Evolutionary conservation across 306 rosid genomes (phyloP).

Genomic region (Castanospermum australe): DNA sequence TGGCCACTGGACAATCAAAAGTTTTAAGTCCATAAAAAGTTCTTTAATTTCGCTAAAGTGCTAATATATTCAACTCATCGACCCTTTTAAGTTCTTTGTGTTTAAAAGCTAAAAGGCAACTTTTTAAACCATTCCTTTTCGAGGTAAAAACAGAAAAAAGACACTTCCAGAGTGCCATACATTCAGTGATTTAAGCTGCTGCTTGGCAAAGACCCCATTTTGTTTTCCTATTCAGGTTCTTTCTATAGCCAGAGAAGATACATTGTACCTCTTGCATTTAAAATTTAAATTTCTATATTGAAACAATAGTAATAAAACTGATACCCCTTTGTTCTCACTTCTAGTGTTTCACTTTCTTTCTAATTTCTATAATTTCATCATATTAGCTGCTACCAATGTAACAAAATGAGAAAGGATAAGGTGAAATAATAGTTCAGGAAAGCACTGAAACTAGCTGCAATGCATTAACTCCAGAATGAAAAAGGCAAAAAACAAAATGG

Average conservation of each 20-base stretch:
- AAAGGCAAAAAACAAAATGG: not conserved
- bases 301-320: not conserved
- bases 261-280: conserved; percentile 1
- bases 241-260: conserved; percentile 1
- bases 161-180: not conserved
- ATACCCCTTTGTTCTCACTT: not conserved
- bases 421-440: not conserved
- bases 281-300: not conserved
- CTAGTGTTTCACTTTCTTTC: not conserved
- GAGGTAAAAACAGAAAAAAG: not conserved
- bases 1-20: not conserved
- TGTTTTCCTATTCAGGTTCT: not conserved
- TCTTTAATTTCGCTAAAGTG: not conserved
- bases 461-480: conserved; percentile 13
- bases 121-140: not conserved
- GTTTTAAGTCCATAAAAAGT: not conserved
- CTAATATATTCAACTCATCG: not conserved
- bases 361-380: not conserved
- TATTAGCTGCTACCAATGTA: not conserved
- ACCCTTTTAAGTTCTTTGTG: not conserved
- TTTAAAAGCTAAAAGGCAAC: not conserved
- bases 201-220: not conserved
- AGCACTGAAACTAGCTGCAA: conserved; percentile 2
- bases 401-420: not conserved
- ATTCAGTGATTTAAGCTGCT: conserved; percentile 19